These are phyloP conservation scores for Oryza brachyantha DNA, from an alignment of 176 grass and related monocot species.

Conservation along the genomic window DNA sequence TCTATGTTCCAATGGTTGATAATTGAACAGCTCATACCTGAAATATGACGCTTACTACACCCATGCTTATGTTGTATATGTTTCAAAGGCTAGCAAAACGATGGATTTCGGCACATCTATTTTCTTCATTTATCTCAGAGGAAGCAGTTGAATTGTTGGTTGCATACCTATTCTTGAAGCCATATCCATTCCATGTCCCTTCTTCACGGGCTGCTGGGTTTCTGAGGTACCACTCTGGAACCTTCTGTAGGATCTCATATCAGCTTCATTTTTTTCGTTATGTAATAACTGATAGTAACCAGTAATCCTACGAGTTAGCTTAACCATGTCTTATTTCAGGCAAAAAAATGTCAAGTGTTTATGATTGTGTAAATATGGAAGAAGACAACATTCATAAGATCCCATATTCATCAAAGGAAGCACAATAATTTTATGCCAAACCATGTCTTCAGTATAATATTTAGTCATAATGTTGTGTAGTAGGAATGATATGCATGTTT, in stretches of 20 bases:
- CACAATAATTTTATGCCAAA: slow-evolving; percentile 8
- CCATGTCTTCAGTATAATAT: neutral
- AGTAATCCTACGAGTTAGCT: neutral
- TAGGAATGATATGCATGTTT: slow-evolving; percentile 9
- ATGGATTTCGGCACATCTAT: slow-evolving; percentile 93
- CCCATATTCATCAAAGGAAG: neutral
- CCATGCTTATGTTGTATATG: slow-evolving; percentile 25
- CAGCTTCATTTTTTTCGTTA: neutral
- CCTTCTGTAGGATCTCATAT: slow-evolving; percentile 9
- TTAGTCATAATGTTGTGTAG: neutral
- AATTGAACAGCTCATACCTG: neutral
- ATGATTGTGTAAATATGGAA: neutral
- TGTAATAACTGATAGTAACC: slow-evolving; percentile 4
- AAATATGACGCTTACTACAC: slow-evolving; percentile 13
- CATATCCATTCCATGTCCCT: slow-evolving; percentile 73
- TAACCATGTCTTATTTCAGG: slow-evolving; percentile 4
- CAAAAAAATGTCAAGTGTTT: neutral
- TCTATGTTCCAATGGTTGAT: slow-evolving; percentile 14
- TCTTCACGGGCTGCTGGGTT: slow-evolving; percentile 85
- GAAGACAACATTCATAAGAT: neutral
- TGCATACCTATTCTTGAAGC: slow-evolving; percentile 88
- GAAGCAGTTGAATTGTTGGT: slow-evolving; percentile 89
- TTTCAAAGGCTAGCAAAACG: slow-evolving; percentile 83
- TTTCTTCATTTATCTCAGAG: slow-evolving; percentile 86
- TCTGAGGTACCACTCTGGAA: slow-evolving; percentile 57